Conservation (phyloP, 1,284 basidiomycete species). For the Trichosporon ovoides region DNA sequence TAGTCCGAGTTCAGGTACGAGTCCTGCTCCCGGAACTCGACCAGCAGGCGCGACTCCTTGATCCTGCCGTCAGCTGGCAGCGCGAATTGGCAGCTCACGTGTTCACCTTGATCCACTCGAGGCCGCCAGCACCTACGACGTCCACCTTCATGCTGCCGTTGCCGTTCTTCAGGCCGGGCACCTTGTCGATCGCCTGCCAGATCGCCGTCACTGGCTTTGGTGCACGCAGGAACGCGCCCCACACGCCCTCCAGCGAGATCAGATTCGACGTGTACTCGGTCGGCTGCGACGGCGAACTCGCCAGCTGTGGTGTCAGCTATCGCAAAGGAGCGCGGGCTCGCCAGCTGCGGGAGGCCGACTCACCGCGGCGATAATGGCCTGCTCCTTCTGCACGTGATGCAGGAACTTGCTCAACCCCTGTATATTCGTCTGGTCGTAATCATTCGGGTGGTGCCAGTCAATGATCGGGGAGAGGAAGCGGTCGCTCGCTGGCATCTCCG, state of each 20-base stretch:
- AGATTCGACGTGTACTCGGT: conserved; percentile 36
- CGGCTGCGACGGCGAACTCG: conserved; percentile 19
- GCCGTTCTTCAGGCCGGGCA: conserved; percentile 5
- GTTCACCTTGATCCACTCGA: conserved; percentile 74
- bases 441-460: conserved; percentile 38
- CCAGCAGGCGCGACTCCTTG: conserved; percentile 67
- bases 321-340: no score
- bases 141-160: conserved; percentile 54
- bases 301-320: not conserved
- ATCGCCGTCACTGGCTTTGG: conserved; percentile 31
- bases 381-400: conserved; percentile 28
- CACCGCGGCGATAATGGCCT: conserved; percentile 31
- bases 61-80: conserved; percentile 52
- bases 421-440: conserved; percentile 28
- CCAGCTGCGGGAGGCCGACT: conserved; percentile 2
- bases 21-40: conserved; percentile 75
- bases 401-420: conserved; percentile 36
- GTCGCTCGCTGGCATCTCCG: conserved; percentile 11
- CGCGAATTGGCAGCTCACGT: conserved; percentile 57
- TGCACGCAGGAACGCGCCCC: conserved; percentile 35
- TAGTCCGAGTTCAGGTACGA: conserved; percentile 59
- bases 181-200: conserved; percentile 29
- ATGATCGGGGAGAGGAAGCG: conserved; percentile 35
- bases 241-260: conserved; percentile 36
- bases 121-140: conserved; percentile 64